Conservation (phyloP, 1,284 basidiomycete genomes). For the Ustilago cynodontis region DNA sequence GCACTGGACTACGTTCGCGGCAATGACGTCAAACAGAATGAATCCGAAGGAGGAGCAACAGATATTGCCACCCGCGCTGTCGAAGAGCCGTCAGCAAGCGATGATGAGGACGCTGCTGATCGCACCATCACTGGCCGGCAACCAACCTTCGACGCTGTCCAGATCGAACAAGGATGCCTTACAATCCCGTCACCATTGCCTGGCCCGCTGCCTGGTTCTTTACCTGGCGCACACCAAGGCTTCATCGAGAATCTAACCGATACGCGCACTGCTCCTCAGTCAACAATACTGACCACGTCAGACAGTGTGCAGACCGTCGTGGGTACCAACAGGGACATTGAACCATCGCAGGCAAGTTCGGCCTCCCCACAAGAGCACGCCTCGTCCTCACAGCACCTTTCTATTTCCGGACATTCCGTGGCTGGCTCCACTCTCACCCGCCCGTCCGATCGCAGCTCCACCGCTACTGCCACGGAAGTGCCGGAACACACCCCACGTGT, state of each 20-base stretch:
- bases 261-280: not conserved
- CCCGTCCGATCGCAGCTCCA: conserved; percentile 32
- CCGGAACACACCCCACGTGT: conserved; percentile 17
- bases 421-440: conserved; percentile 12
- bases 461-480: conserved; percentile 28
- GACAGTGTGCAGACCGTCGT: conserved; percentile 23
- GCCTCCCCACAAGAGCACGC: not conserved
- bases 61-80: not conserved
- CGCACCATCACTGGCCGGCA: conserved; percentile 13
- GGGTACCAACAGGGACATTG: not conserved
- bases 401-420: conserved; percentile 15
- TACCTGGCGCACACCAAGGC: conserved; percentile 2
- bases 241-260: conserved; percentile 2
- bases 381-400: conserved; percentile 17
- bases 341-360: not conserved
- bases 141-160: conserved; percentile 16
- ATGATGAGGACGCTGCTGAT: conserved; percentile 17
- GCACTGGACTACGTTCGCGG: conserved; percentile 39
- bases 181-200: conserved; percentile 15
- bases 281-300: conserved; percentile 12
- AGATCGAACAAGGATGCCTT: conserved; percentile 20
- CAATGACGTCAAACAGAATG: conserved; percentile 3
- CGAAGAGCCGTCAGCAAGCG: conserved; percentile 6
- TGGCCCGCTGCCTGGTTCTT: conserved; percentile 8
- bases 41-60: not conserved